Evolutionary conservation across 2,329 filamentous ascomycete genomes (phyloP).

Genomic region (Nothopassalora personata): DNA sequence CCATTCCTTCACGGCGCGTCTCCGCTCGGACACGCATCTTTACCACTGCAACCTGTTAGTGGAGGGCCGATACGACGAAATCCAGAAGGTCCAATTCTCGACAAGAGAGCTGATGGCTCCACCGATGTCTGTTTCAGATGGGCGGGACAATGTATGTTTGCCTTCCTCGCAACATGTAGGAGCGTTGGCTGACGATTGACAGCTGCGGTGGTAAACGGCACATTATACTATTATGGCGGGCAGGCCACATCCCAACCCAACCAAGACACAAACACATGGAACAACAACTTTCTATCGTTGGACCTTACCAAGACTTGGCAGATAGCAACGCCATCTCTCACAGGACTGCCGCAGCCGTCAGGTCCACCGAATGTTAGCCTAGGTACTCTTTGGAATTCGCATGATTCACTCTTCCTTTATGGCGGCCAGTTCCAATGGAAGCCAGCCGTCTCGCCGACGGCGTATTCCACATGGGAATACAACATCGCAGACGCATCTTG

Average conservation of each 20-base stretch:
- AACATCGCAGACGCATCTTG: slow-evolving; percentile 54
- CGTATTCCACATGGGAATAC: slow-evolving; percentile 66
- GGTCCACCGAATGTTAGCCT: slow-evolving; percentile 67
- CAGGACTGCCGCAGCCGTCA: slow-evolving; percentile 57
- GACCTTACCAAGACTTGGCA: slow-evolving; percentile 70
- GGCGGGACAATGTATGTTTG: slow-evolving; percentile 54
- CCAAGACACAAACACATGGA: slow-evolving; percentile 64
- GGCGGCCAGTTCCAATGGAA: slow-evolving; percentile 67
- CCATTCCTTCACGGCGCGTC: slow-evolving; percentile 26
- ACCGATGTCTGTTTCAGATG: slow-evolving; percentile 60
- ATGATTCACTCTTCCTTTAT: slow-evolving; percentile 65
- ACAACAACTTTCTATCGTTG: slow-evolving; percentile 67
- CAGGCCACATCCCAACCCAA: slow-evolving; percentile 53
- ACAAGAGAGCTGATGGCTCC: slow-evolving; percentile 36
- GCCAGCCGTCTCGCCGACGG: slow-evolving; percentile 51
- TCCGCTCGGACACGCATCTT: slow-evolving; percentile 19
- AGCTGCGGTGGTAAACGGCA: slow-evolving; percentile 67
- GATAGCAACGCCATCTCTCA: slow-evolving; percentile 57
- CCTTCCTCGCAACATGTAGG: neutral
- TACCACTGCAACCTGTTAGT: slow-evolving; percentile 29
- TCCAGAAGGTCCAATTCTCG: slow-evolving; percentile 11
- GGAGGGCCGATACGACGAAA: slow-evolving; percentile 25
- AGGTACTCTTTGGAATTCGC: slow-evolving; percentile 72
- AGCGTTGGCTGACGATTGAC: slow-evolving; percentile 16
- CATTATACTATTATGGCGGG: slow-evolving; percentile 71